phyloP scores from a whole-genome alignment of 352 stramenopile genomes.

The Pythium dissotocum region DNA sequence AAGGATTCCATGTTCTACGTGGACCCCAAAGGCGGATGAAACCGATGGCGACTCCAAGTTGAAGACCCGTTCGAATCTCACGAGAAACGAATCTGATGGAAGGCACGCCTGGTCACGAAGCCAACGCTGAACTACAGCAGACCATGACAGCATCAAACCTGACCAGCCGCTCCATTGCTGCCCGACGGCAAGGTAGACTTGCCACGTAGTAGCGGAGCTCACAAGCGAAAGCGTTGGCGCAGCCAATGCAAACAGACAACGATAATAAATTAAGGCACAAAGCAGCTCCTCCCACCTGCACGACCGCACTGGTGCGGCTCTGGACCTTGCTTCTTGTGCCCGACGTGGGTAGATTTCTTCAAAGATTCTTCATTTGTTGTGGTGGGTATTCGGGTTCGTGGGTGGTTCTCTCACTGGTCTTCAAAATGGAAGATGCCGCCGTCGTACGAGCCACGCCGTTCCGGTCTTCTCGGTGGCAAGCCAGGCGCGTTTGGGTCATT shows the following conservation, averaged over 20 bases:
- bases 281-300: background rate
- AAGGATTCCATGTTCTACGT: conserved; percentile 66
- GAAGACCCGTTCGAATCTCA: background rate
- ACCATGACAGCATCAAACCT: no score
- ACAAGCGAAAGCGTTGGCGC: background rate
- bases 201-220: background rate
- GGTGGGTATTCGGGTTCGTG: background rate
- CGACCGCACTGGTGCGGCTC: no score
- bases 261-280: conserved; percentile 1
- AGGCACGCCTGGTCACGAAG: no score
- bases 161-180: no score
- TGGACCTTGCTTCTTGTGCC: background rate
- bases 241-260: background rate
- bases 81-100: background rate
- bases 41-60: background rate
- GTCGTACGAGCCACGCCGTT: conserved; percentile 62
- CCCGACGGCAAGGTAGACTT: no score
- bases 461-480: conserved; percentile 19
- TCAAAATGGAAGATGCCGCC: conserved; percentile 79
- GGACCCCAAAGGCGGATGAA: conserved; percentile 2
- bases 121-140: no score
- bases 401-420: conserved; percentile 39
- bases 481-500: conserved; percentile 10
- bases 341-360: background rate
- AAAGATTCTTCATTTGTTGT: background rate